Evolutionary conservation across 108 stramenopile genomes (phyloP).

Genomic region (Licmophora abbreviata): DNA sequence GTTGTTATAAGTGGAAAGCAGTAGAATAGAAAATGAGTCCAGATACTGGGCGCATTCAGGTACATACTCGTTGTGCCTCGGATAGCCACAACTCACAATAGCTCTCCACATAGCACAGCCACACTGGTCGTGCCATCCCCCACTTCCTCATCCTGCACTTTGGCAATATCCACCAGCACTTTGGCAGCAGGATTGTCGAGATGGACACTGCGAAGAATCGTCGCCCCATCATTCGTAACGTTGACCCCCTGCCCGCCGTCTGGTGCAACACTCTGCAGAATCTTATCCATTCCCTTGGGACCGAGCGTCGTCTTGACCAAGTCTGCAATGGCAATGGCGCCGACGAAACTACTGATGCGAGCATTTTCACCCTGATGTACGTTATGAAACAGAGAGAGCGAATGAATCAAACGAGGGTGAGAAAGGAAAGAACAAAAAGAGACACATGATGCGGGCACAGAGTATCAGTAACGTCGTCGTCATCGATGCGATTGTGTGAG

Average conservation of each 20-base stretch:
- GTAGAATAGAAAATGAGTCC: too few relatives aligned
- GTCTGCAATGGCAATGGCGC: conserved; percentile 99
- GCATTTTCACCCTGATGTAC: conserved; percentile 93
- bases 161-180: conserved; percentile 97
- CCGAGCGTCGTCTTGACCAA: conserved; percentile 99
- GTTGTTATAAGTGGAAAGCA: too few relatives aligned
- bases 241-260: conserved; percentile 68
- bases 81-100: too few relatives aligned
- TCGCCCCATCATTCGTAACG: conserved; percentile 93
- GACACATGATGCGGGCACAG: neutral
- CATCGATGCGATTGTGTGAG: too few relatives aligned
- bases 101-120: conserved; percentile 94
- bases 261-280: conserved; percentile 83
- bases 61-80: too few relatives aligned
- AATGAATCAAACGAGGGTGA: neutral
- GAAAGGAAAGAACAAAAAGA: conserved; percentile 1
- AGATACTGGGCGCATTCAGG: too few relatives aligned
- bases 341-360: conserved; percentile 95
- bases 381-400: conserved; percentile 1
- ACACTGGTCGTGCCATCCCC: conserved; percentile 96
- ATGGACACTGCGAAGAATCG: conserved; percentile 87
- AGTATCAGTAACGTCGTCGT: neutral
- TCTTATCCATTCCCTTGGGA: conserved; percentile 99
- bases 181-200: conserved; percentile 98
- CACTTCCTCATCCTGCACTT: conserved; percentile 96